Percentiles rank a stretch among this genome's conserved stretches.
These are phyloP conservation scores for Acanthamoeba sp. DNA, from an alignment of 208 protist genomes.

Conservation along the genomic window DNA sequence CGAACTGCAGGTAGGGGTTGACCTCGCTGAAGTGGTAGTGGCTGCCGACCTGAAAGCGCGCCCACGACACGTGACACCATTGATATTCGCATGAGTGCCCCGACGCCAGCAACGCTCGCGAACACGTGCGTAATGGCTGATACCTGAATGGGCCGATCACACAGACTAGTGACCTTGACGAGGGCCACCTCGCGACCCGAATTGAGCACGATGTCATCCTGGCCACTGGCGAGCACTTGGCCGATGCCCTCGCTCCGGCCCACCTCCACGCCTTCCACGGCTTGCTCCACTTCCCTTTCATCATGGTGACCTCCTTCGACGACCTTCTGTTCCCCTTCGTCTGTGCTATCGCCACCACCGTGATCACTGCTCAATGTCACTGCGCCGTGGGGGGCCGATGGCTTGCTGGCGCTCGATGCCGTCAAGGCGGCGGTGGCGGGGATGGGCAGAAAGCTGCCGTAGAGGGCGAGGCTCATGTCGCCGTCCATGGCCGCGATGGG, in stretches of 20 bases:
- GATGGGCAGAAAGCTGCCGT: constrained; percentile 84
- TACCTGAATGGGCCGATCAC: constrained; percentile 82
- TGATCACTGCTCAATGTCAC: too few relatives aligned
- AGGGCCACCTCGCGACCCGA: constrained; percentile 60
- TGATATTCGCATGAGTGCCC: too few relatives aligned
- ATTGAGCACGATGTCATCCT: constrained; percentile 77
- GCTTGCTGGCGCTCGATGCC: too few relatives aligned
- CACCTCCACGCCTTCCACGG: constrained; percentile 1
- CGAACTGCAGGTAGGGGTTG: constrained; percentile 76
- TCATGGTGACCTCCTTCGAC: neutral
- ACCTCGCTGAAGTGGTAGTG: constrained; percentile 86
- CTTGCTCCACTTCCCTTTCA: neutral
- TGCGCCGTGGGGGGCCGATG: too few relatives aligned
- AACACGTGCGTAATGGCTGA: neutral
- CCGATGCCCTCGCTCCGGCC: neutral
- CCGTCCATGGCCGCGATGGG: constrained; percentile 77
- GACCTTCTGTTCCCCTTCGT: neutral
- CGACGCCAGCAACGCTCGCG: neutral
- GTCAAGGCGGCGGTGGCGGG: constrained; percentile 70
- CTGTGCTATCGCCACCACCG: neutral
- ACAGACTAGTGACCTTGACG: constrained; percentile 80
- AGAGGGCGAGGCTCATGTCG: constrained; percentile 78
- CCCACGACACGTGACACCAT: neutral
- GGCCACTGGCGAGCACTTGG: neutral
- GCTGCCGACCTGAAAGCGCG: constrained; percentile 80